Evolutionary conservation across 805 yeast genomes (phyloP).

Genomic region (Yarrowia sp.): DNA sequence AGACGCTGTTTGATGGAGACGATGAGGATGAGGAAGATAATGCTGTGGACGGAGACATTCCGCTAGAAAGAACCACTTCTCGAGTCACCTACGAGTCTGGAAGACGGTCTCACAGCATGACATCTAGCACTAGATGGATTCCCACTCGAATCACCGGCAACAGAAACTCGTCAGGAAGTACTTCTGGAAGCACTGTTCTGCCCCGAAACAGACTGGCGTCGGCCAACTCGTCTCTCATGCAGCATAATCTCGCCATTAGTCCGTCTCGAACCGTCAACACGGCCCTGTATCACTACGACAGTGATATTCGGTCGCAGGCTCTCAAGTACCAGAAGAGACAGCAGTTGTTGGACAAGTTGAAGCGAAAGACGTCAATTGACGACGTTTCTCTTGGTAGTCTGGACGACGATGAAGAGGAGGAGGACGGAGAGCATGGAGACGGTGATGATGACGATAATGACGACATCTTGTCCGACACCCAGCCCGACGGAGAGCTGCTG

Average conservation of each 20-base stretch:
- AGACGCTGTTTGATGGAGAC: slow-evolving; percentile 5
- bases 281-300: slow-evolving; percentile 6
- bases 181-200: not conserved
- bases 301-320: slow-evolving; percentile 8
- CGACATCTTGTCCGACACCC: slow-evolving; percentile 2
- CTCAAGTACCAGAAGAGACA: slow-evolving; percentile 10
- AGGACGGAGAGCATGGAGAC: not conserved
- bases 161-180: not conserved
- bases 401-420: slow-evolving; percentile 14
- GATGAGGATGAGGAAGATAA: not conserved
- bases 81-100: slow-evolving; percentile 5
- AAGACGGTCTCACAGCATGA: not conserved
- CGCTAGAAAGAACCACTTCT: not conserved
- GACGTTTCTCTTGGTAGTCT: slow-evolving; percentile 14
- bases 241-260: not conserved
- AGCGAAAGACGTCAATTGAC: slow-evolving; percentile 1
- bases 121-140: slow-evolving; percentile 5
- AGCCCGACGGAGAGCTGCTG: slow-evolving; percentile 14
- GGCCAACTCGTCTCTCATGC: slow-evolving; percentile 12
- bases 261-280: slow-evolving; percentile 15
- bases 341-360: slow-evolving; percentile 7
- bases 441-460: slow-evolving; percentile 6
- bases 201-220: slow-evolving; percentile 5
- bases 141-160: slow-evolving; percentile 2
- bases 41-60: not conserved